phyloP scores from a whole-genome alignment of 352 stramenopile species.

The Phytophthora pluvialis region DNA sequence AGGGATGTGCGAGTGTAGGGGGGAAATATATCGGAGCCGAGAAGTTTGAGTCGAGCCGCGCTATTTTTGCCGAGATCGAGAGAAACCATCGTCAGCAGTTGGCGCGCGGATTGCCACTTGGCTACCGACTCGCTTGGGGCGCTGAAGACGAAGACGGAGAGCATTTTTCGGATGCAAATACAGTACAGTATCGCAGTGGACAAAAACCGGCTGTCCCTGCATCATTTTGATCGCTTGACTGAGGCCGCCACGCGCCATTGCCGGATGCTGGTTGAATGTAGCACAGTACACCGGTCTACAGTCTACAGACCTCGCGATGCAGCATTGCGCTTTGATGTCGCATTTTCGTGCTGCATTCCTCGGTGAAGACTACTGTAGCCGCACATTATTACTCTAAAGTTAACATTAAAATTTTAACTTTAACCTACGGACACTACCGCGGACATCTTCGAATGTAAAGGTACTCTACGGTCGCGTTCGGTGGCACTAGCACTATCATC shows the following conservation, averaged over 20 bases:
- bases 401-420: no score
- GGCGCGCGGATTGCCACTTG: neutral
- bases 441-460: slow-evolving; percentile 1
- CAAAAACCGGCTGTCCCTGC: slow-evolving; percentile 3
- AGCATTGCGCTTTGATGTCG: slow-evolving; percentile 1
- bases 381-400: neutral
- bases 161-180: slow-evolving; percentile 5
- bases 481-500: slow-evolving; percentile 8
- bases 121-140: neutral
- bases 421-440: neutral
- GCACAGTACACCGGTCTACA: slow-evolving; percentile 1
- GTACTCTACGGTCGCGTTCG: neutral
- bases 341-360: no score
- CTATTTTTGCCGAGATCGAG: slow-evolving; percentile 11
- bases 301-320: neutral
- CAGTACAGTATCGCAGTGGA: neutral
- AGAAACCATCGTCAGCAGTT: slow-evolving; percentile 12
- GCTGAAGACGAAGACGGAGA: neutral
- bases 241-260: neutral
- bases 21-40: neutral
- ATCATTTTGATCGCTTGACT: slow-evolving; percentile 23
- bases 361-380: neutral
- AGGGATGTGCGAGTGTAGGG: neutral
- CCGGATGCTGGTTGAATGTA: slow-evolving; percentile 2
- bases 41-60: neutral